Percentiles rank a stretch among this genome's conserved stretches.
Evolutionary conservation across 2,329 filamentous ascomycete species (phyloP).

Genomic region (Fusarium redolens): DNA sequence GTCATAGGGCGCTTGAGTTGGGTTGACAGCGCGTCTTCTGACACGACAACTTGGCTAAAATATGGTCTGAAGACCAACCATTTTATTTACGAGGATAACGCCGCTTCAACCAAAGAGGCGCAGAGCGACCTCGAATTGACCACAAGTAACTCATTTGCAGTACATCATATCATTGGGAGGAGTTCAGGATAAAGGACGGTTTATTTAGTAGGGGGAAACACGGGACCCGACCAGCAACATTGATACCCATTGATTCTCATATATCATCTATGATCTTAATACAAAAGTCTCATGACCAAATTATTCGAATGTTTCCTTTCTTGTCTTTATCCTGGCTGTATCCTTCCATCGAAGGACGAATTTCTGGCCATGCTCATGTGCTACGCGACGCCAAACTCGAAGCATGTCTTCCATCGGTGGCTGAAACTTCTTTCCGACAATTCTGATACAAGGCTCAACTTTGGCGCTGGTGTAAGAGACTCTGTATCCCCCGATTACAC

Average conservation of each 20-base stretch:
- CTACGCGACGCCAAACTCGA: slow-evolving; percentile 5
- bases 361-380: neutral
- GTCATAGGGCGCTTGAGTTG: slow-evolving; percentile 8
- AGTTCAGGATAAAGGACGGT: slow-evolving; percentile 10
- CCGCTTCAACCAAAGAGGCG: neutral
- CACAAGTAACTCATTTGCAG: neutral
- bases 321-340: neutral
- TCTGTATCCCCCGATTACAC: neutral
- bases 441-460: slow-evolving; percentile 1
- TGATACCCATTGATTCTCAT: slow-evolving; percentile 25
- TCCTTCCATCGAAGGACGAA: slow-evolving; percentile 11
- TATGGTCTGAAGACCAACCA: neutral
- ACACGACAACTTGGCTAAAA: neutral
- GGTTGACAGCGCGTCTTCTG: neutral
- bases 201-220: slow-evolving; percentile 1
- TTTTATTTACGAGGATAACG: neutral
- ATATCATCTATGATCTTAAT: neutral
- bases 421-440: slow-evolving; percentile 3
- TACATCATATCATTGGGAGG: slow-evolving; percentile 13
- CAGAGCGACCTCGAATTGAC: neutral
- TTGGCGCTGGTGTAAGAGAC: neutral
- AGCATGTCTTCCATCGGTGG: neutral
- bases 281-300: neutral
- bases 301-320: neutral
- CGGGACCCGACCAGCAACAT: slow-evolving; percentile 18